These are phyloP conservation scores for Tricladium varicosporioides DNA, from an alignment of 2,329 filamentous ascomycete species.

Conservation along the genomic window DNA sequence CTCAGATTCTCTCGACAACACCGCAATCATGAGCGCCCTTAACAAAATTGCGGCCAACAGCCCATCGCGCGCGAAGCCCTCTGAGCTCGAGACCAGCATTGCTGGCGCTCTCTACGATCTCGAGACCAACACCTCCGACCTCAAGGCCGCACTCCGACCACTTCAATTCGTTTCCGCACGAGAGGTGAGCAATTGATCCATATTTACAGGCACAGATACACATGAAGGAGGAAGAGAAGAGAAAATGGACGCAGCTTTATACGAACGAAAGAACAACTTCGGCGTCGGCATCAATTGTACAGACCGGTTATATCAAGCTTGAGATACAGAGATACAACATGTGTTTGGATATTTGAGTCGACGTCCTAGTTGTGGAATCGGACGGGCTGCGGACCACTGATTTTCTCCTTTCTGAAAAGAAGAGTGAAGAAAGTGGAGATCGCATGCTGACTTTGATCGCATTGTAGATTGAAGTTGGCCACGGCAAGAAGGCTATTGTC, in stretches of 20 bases:
- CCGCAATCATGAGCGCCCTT: slow-evolving; percentile 66
- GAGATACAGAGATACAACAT: slow-evolving; percentile 25
- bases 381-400: slow-evolving; percentile 72
- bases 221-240: neutral
- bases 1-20: slow-evolving; percentile 16
- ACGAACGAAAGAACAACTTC: slow-evolving; percentile 20
- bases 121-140: slow-evolving; percentile 98
- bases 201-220: slow-evolving; percentile 12
- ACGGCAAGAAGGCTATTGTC: slow-evolving; percentile 99
- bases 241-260: slow-evolving; percentile 17
- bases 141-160: slow-evolving; percentile 93
- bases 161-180: slow-evolving; percentile 98
- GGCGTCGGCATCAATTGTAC: slow-evolving; percentile 26
- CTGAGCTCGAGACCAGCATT: slow-evolving; percentile 96
- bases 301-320: slow-evolving; percentile 24
- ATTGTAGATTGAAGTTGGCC: slow-evolving; percentile 97
- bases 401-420: slow-evolving; percentile 17
- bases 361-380: slow-evolving; percentile 52
- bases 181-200: slow-evolving; percentile 75
- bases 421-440: slow-evolving; percentile 55
- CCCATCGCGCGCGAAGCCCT: slow-evolving; percentile 92
- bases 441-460: slow-evolving; percentile 69
- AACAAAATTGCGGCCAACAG: slow-evolving; percentile 99
- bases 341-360: slow-evolving; percentile 25
- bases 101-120: slow-evolving; percentile 97